Evolutionary conservation across 2,329 filamentous ascomycete genomes (phyloP).

Genomic region (Decorospora gaudefroyi): DNA sequence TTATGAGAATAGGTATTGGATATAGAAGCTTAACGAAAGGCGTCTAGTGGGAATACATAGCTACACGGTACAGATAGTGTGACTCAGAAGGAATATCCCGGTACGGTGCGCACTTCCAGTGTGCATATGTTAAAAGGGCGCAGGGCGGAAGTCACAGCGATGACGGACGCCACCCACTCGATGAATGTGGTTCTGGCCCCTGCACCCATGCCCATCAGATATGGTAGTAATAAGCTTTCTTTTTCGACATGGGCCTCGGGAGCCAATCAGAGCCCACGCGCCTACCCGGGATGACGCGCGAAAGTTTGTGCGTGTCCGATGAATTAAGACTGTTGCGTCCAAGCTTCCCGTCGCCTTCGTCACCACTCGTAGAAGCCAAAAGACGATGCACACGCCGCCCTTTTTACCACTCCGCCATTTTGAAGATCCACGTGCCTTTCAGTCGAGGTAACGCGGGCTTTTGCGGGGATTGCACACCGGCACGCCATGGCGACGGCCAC

Average conservation of each 20-base stretch:
- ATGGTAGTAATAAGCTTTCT: conserved; percentile 20
- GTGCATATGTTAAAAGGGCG: conserved; percentile 7
- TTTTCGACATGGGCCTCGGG: neutral
- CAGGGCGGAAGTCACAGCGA: conserved; percentile 10
- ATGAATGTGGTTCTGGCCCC: conserved; percentile 12
- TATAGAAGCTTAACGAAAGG: conserved; percentile 9
- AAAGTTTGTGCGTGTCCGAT: conserved; percentile 19
- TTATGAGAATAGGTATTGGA: conserved; percentile 16
- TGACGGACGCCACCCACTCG: conserved; percentile 14
- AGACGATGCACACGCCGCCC: conserved; percentile 38
- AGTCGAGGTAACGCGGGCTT: conserved; percentile 39
- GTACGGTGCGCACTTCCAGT: conserved; percentile 10
- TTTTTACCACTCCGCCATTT: conserved; percentile 29
- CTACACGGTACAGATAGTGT: conserved; percentile 9
- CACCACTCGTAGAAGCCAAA: conserved; percentile 18
- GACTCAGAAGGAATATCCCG: conserved; percentile 11
- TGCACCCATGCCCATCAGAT: conserved; percentile 30
- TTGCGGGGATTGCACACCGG: conserved; percentile 4
- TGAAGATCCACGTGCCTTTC: conserved; percentile 29
- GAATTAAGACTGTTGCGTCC: conserved; percentile 18
- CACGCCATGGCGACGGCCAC: conserved; percentile 40
- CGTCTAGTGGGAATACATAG: conserved; percentile 32
- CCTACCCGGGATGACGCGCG: conserved; percentile 17
- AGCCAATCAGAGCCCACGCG: conserved; percentile 12
- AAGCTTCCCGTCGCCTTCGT: conserved; percentile 29